Base-by-base conservation (phyloP, 1,284 basidiomycete genomes). In the Malassezia obtusa region DNA sequence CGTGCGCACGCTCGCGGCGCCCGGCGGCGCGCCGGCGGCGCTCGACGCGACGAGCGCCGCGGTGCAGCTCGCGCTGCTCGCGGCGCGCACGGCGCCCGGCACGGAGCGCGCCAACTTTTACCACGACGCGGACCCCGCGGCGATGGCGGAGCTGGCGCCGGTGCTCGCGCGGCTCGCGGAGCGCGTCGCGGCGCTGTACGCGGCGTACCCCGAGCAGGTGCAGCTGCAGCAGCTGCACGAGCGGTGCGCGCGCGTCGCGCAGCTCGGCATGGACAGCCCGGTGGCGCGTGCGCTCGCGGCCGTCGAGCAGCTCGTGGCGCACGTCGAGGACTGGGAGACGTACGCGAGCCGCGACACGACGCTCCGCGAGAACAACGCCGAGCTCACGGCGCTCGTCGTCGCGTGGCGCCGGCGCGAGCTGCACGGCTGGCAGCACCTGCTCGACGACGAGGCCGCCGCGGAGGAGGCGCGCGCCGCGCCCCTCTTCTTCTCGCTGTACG, bases 161-260 rank as follows among this genome's bases (percentile, higher is more conserved):
- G 58, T 73, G 33, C 61, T 71, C 15, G 40, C 56, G 19, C 57
- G 53, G 15, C 55, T 73, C 17, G 55, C 56, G 7, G 35, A 22
- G 6, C 61, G 62, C 4, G 54, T 71, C n/a, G 43, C 35, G 4
- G 55, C 12, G 6, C 78, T 96, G 21, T 80, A 86, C 33, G 75
- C 77, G 55, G 85, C 90, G 62, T 96, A 89, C 89, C 92, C 94
- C 0, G 94, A 98, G 61, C 94, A 98, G 73, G 89, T 92, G 84
- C 89, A 95, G 5, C 78, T 96, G 28, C 86, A 85, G 50, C 85
- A 95, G 73, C 80, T 99, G 40, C 78, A 79, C 24, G 81, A 82
- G 51, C 85, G 87, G 22, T 91, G 87, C 65, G 80, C 85, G 32
- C 76, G 78, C 6, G 80, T 92, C 45, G 76, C 89, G 36, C 73